Conservation (phyloP, 2,329 filamentous ascomycete genomes). For the Arthroderma sp. region DNA sequence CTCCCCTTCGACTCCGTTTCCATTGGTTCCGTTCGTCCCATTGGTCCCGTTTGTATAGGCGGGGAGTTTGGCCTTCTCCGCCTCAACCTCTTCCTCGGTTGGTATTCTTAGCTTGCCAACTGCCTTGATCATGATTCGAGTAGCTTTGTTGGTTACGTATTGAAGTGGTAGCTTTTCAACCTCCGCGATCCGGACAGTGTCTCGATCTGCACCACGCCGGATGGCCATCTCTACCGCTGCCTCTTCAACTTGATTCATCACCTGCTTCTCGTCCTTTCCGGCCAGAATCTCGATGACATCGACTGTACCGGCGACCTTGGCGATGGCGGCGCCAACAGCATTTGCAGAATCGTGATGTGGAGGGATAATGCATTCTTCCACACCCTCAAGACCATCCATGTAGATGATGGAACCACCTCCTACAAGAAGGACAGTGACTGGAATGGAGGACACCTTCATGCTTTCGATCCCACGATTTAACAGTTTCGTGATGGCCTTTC, state of each 20-base stretch:
- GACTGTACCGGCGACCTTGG: constrained; percentile 42
- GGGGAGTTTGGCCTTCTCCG: not conserved
- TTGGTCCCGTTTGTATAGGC: not conserved
- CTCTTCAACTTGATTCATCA: constrained; percentile 17
- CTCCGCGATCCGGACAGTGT: constrained; percentile 35
- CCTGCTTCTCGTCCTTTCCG: constrained; percentile 17
- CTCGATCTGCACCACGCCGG: constrained; percentile 16
- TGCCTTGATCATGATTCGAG: constrained; percentile 28
- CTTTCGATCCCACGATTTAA: constrained; percentile 43
- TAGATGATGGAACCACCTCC: constrained; percentile 47
- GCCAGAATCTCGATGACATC: constrained; percentile 42
- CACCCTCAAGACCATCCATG: constrained; percentile 38
- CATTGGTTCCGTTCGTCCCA: constrained; percentile 1
- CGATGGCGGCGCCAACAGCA: constrained; percentile 49
- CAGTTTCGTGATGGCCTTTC: constrained; percentile 33
- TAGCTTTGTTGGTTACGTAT: constrained; percentile 26
- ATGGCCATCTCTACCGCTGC: constrained; percentile 18
- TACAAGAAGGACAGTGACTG: constrained; percentile 44
- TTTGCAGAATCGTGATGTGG: constrained; percentile 46
- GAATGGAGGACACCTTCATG: constrained; percentile 45
- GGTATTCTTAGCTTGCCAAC: constrained; percentile 33
- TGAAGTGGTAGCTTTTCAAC: constrained; percentile 32
- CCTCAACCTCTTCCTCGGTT: not conserved
- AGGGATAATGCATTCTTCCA: constrained; percentile 41
- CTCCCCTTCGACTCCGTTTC: constrained; percentile 9